Base-by-base conservation (phyloP, 805 yeast species). In the Soucietia sequanensis region DNA sequence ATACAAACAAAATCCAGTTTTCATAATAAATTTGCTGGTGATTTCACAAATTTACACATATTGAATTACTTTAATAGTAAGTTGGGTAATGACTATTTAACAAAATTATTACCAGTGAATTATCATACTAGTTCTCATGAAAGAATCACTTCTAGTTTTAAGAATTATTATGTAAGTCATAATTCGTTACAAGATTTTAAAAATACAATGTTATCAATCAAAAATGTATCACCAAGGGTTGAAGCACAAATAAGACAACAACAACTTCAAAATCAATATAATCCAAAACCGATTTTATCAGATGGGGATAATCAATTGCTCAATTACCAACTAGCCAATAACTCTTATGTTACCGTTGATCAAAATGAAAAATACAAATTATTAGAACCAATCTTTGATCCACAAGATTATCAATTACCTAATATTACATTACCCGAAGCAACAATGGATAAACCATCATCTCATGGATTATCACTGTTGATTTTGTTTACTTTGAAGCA, bases 11-110 rank as follows among this genome's bases (percentile, higher is more conserved):
- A 81, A 53, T 84, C 86, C 30, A 70, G 78, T 4, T 65, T 74
- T 41, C 83, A 78, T 56, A 75, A 86, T 11, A 79, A 77, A 47
- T 84, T 74, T 54, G 96, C 90, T 3, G 98, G 97, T 7, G 91
- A 89, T 56, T 90, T 83, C 56, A 57, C 85, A 36, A 84, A 82
- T 55, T 68, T 77, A 33, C 86, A 84, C 59, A 65, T 80, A 2
- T 58, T 74, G 44, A 66, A 75, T 33, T 75, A 50, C 62, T 48
- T 70, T 71, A 37, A 45, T 11, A 32, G 36, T 2, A 45, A 47
- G n/a, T 36, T 43, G 1, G 30, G 40, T 4, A 15, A 42, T 7
- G 43, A 46, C 20, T 38, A 27, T 23, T 14, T 31, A 10, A 31
- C 26, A 16, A 37, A 41, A 27, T 44, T 52, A 18, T 17, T 55